Percentiles rank a stretch among this genome's conserved stretches.
These are phyloP conservation scores for Phialocephala sp. DNA, from an alignment of 2,329 filamentous ascomycete species.

Conservation along the genomic window DNA sequence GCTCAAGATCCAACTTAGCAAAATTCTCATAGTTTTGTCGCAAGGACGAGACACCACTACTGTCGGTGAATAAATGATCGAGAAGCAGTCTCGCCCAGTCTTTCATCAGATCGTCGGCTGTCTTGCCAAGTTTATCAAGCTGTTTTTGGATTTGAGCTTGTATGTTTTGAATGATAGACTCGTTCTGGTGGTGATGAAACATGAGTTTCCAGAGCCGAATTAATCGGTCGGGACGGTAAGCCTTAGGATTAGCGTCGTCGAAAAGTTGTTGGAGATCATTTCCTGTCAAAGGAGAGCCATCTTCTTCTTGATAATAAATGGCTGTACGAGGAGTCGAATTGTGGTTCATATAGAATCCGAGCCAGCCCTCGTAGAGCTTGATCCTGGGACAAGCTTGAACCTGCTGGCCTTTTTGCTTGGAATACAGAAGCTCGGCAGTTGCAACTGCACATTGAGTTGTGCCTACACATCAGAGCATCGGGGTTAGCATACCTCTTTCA, in stretches of 20 bases:
- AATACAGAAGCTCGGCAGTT: not conserved
- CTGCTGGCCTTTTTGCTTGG: not conserved
- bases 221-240: not conserved
- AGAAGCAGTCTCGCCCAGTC: constrained; percentile 16
- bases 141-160: constrained; percentile 12
- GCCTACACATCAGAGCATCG: not conserved
- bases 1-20: constrained; percentile 17
- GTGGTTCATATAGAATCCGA: constrained; percentile 4
- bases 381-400: not conserved
- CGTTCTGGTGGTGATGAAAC: constrained; percentile 19
- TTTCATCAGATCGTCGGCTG: constrained; percentile 10
- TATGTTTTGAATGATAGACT: constrained; percentile 8
- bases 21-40: constrained; percentile 10
- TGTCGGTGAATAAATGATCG: constrained; percentile 6
- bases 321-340: constrained; percentile 1
- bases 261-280: constrained; percentile 4
- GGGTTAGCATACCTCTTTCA: too few relatives aligned
- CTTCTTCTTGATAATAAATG: constrained; percentile 13
- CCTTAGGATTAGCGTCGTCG: not conserved
- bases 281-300: constrained; percentile 9
- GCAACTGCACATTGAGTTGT: constrained; percentile 1
- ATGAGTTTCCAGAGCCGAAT: constrained; percentile 22
- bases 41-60: constrained; percentile 9
- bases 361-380: constrained; percentile 6
- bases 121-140: constrained; percentile 12